Evolutionary conservation across 192 early-diverging fungal species (phyloP).

Genomic region (Neocallimastix lanati): DNA sequence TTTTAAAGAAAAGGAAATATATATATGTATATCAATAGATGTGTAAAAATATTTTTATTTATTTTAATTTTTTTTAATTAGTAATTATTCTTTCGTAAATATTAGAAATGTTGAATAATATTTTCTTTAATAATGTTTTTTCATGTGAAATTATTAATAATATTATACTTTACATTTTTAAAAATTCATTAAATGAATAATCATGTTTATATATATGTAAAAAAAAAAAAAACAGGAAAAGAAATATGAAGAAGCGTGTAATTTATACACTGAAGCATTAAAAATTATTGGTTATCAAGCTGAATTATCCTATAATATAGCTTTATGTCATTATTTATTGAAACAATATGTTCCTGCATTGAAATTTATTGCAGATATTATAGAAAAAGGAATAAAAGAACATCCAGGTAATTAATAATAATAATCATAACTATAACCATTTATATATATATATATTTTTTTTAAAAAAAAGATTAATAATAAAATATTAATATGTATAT

Average conservation of each 20-base stretch:
- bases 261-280: conserved; percentile 23
- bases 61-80: too few relatives aligned
- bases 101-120: too few relatives aligned
- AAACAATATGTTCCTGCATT: conserved; percentile 33
- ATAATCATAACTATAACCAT: not conserved
- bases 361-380: conserved; percentile 41
- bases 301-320: conserved; percentile 32
- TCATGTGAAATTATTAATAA: too few relatives aligned
- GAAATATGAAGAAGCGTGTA: conserved; percentile 32
- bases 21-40: too few relatives aligned
- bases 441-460: conserved; percentile 3
- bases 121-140: too few relatives aligned
- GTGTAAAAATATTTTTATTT: too few relatives aligned
- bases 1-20: too few relatives aligned
- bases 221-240: conserved; percentile 15
- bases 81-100: too few relatives aligned
- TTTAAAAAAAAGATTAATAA: too few relatives aligned
- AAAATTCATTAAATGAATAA: not conserved
- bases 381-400: conserved; percentile 36
- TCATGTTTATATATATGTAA: conserved; percentile 1
- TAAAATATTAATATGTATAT: too few relatives aligned
- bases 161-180: not conserved
- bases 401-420: conserved; percentile 41
- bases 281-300: conserved; percentile 29
- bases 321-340: conserved; percentile 32